Conservation (phyloP, 352 stramenopile species). For the Phytophthora nicotianae region DNA sequence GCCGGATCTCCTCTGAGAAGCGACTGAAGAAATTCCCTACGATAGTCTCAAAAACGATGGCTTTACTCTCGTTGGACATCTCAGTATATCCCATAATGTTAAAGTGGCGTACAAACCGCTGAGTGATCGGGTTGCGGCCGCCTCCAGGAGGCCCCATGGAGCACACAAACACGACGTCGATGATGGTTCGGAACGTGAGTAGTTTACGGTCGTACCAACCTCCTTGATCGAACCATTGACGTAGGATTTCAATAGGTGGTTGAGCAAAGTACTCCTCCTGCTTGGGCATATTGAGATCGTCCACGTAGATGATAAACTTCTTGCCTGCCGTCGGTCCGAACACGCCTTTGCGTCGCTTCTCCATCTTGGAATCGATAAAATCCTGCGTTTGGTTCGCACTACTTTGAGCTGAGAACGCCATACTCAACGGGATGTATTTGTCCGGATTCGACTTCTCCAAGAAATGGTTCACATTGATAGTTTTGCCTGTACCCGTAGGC, state of each 20-base stretch:
- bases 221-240: slow-evolving; percentile 95
- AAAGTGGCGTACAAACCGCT: slow-evolving; percentile 82
- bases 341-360: slow-evolving; percentile 93
- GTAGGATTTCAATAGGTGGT: slow-evolving; percentile 94
- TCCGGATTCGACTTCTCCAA: slow-evolving; percentile 88
- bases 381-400: slow-evolving; percentile 94
- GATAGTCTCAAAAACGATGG: slow-evolving; percentile 86
- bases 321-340: slow-evolving; percentile 92
- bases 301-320: slow-evolving; percentile 93
- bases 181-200: slow-evolving; percentile 90
- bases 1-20: slow-evolving; percentile 75
- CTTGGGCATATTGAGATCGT: slow-evolving; percentile 97
- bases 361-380: slow-evolving; percentile 93
- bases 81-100: slow-evolving; percentile 89
- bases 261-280: slow-evolving; percentile 94
- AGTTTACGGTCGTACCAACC: slow-evolving; percentile 96
- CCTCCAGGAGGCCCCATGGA: slow-evolving; percentile 85
- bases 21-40: slow-evolving; percentile 70
- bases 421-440: slow-evolving; percentile 91
- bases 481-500: slow-evolving; percentile 95
- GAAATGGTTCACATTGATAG: slow-evolving; percentile 93
- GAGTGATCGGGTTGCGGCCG: slow-evolving; percentile 80
- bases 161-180: slow-evolving; percentile 88
- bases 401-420: slow-evolving; percentile 94
- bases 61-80: slow-evolving; percentile 83